Conservation (phyloP, 768 basidiomycete genomes). For the Pleurotus ostreatus region DNA sequence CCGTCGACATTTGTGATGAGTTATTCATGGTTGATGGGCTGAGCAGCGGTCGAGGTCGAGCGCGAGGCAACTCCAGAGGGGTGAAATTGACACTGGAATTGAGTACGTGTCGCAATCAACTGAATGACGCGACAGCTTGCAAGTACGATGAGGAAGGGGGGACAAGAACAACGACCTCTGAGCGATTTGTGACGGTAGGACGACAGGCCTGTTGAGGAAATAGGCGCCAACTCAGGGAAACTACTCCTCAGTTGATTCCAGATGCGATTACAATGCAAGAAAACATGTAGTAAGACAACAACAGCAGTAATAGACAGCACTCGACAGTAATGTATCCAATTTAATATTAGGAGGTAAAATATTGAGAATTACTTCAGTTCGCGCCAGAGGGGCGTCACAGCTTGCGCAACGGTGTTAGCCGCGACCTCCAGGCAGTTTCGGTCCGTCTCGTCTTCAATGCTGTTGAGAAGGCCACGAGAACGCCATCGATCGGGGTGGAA, state of each 20-base stretch:
- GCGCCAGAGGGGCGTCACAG: constrained; percentile 66
- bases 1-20: constrained; percentile 15
- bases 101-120: constrained; percentile 1
- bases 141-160: too few species aligned
- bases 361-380: constrained; percentile 19
- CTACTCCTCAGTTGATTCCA: too few species aligned
- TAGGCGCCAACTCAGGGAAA: background rate
- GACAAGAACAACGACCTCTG: too few species aligned
- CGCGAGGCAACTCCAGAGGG: background rate
- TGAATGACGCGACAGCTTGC: background rate
- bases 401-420: constrained; percentile 69
- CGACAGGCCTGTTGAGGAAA: background rate
- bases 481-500: constrained; percentile 85
- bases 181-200: too few species aligned
- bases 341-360: background rate
- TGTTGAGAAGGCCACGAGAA: constrained; percentile 56
- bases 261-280: background rate
- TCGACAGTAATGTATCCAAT: too few species aligned
- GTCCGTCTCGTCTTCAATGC: constrained; percentile 53
- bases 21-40: background rate
- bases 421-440: constrained; percentile 59
- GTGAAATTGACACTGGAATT: background rate
- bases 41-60: background rate
- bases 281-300: background rate
- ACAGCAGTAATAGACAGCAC: background rate